Conservation (phyloP, 2,329 filamentous ascomycete species). For the Tolypocladium endophyticum region DNA sequence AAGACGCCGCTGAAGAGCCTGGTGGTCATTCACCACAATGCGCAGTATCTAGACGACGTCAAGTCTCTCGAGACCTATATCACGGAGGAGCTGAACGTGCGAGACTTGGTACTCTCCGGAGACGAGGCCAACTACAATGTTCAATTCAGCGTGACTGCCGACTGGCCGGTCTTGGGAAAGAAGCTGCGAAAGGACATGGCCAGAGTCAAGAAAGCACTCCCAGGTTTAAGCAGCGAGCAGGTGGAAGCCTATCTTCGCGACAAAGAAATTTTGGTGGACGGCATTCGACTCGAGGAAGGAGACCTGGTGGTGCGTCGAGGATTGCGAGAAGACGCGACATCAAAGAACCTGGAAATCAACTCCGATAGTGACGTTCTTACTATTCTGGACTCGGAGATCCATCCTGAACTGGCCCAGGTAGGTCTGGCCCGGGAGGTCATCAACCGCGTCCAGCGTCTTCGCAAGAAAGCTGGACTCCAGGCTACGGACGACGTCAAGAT, state of each 20-base stretch:
- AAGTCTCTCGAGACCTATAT: constrained; percentile 82
- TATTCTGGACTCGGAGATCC: constrained; percentile 73
- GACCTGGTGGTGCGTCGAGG: constrained; percentile 72
- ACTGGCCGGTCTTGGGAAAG: constrained; percentile 92
- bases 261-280: constrained; percentile 71
- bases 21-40: constrained; percentile 76
- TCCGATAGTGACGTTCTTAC: constrained; percentile 84
- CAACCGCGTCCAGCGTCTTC: constrained; percentile 80
- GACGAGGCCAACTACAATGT: constrained; percentile 90
- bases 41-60: constrained; percentile 77
- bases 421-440: constrained; percentile 87
- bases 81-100: constrained; percentile 81
- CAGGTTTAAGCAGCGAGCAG: constrained; percentile 64
- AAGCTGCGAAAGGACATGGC: constrained; percentile 93
- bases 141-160: constrained; percentile 78
- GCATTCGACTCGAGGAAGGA: constrained; percentile 70
- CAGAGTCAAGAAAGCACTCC: constrained; percentile 84
- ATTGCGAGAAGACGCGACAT: constrained; percentile 60
- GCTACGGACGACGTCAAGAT: constrained; percentile 93
- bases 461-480: constrained; percentile 86
- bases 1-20: constrained; percentile 88
- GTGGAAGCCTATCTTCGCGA: constrained; percentile 68
- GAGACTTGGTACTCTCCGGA: constrained; percentile 70
- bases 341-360: constrained; percentile 72
- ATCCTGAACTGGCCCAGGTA: constrained; percentile 80